phyloP scores from a whole-genome alignment of 2,329 filamentous ascomycete species.

The Clarireedia monteithiana region DNA sequence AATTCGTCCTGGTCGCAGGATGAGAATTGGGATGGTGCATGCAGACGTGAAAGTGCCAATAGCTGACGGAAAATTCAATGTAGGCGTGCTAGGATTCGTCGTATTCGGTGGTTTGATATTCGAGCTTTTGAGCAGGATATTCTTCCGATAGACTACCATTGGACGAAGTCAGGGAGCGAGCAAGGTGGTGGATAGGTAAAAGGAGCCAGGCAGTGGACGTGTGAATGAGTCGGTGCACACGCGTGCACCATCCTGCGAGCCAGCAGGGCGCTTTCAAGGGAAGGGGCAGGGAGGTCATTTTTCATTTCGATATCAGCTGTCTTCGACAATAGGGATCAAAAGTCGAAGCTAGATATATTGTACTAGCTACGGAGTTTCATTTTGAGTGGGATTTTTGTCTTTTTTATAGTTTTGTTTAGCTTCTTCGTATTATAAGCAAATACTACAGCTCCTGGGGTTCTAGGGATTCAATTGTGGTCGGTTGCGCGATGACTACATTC shows the following conservation, averaged over 20 bases:
- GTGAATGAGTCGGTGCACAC: too few relatives aligned
- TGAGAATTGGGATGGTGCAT: background rate
- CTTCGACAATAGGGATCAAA: background rate
- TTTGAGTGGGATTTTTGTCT: background rate
- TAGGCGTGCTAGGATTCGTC: conserved; percentile 28
- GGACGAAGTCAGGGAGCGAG: background rate
- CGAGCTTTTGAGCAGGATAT: conserved; percentile 30
- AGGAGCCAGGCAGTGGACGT: too few relatives aligned
- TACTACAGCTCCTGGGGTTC: background rate
- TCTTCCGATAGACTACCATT: conserved; percentile 20
- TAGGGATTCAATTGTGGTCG: too few relatives aligned
- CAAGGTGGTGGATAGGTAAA: background rate
- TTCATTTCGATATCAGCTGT: background rate
- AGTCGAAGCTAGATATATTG: background rate
- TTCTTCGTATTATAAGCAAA: background rate
- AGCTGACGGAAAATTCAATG: background rate
- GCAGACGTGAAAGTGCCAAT: too few relatives aligned
- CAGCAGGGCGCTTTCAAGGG: background rate
- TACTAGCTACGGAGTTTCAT: background rate
- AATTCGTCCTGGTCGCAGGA: background rate
- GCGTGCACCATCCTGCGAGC: background rate
- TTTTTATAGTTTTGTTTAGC: background rate
- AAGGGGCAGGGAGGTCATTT: background rate
- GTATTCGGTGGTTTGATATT: conserved; percentile 31
- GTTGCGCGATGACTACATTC: too few relatives aligned